Evolutionary conservation across 305 asterid genomes (phyloP).

Genomic region (Rubia tinctorum): DNA sequence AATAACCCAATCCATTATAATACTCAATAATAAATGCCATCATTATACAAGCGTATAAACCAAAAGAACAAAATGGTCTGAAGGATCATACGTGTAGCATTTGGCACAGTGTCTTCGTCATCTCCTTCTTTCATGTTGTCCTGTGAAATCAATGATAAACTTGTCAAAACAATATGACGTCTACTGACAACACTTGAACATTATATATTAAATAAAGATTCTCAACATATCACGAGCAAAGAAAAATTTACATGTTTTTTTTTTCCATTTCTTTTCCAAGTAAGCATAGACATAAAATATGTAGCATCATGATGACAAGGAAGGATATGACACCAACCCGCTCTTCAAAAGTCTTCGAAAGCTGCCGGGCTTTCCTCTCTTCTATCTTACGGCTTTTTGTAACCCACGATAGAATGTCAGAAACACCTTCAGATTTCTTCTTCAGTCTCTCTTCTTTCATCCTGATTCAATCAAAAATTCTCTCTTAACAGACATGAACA

Average conservation of each 20-base stretch:
- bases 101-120: conserved; percentile 55
- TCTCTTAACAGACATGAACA: not conserved
- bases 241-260: too few relatives aligned
- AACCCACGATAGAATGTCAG: conserved; percentile 79
- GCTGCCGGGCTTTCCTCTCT: conserved; percentile 75
- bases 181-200: not conserved
- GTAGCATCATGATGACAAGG: conserved; percentile 9
- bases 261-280: conserved; percentile 2
- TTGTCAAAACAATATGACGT: not conserved
- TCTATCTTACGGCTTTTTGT: conserved; percentile 75
- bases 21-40: not conserved
- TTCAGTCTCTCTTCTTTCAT: conserved; percentile 78
- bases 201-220: not conserved
- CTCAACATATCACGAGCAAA: not conserved
- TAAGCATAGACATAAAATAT: not conserved
- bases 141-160: conserved; percentile 31
- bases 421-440: conserved; percentile 61
- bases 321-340: conserved; percentile 43
- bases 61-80: conserved; percentile 3
- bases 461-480: conserved; percentile 35
- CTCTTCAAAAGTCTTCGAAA: conserved; percentile 83
- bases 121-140: conserved; percentile 78
- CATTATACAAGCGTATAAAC: not conserved
- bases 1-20: not conserved
- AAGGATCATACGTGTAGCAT: conserved; percentile 41